Evolutionary conservation across 306 rosid genomes (phyloP), one percentile per base, ranked within the genome.

Genomic region (Quercus robur): DNA sequence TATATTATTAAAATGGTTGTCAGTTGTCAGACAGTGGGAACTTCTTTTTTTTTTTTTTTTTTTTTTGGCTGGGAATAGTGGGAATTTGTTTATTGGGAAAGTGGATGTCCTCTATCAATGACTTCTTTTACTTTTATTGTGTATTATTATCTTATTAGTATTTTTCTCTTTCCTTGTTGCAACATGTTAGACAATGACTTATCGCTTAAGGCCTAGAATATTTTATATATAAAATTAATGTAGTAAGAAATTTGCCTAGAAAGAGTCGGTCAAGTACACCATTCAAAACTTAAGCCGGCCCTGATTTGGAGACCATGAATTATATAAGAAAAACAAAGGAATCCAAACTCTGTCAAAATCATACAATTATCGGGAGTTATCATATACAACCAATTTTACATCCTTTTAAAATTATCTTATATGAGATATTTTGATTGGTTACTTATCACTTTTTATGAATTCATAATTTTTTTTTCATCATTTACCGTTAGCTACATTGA

Each of bases 81-180:
- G 26, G 18, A 55, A 23, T 14, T 68, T 21, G 35, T 55, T 59
- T 20, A 56, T 58, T 77, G 75, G 76, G 63, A 71, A 83, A 70
- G 77, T 75, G 74, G 80, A 57, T 62, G 55, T 74, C 80, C 49
- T 80, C 28, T 18, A 20, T 84, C 73, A 71, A 30, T 71, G 71
- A 56, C 81, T 30, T 21, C 70, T 49, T 58, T 14, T 44, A 3
- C 1, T 58, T 18, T 18, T 12, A 0, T 78, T 19, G 12, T 30
- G 0, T 10, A 8, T 41, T 41, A 41, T 26, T 18, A 23, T 7
- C 4, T 2, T 61, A 0, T 58, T 46, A 28, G 2, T 26, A 1
- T 30, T 30, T 77, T 58, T 21, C 20, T 20, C 30, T 58, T 58
- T 58, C 11, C 63, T 57, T 57, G 28, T 56, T 2, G 61, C 4